These are phyloP conservation scores for Prunus salicina DNA, from an alignment of 306 rosid genomes.

Conservation along the genomic window DNA sequence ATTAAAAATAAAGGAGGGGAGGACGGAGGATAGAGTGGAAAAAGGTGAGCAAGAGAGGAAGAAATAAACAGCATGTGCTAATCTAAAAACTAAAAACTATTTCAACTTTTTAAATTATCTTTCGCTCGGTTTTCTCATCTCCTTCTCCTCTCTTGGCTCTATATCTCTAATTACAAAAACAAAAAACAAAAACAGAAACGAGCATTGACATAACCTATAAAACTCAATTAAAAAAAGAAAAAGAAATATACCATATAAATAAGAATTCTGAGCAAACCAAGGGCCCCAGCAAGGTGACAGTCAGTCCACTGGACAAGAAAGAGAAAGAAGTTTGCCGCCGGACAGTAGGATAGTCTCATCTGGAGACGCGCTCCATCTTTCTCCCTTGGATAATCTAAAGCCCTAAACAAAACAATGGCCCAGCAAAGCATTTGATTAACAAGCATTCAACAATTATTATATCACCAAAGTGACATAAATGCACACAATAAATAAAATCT, in stretches of 20 bases:
- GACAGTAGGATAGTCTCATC: slow-evolving; percentile 84
- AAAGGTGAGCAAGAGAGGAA: no score
- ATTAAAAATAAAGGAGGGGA: no score
- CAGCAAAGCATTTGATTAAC: slow-evolving; percentile 11
- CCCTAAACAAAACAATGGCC: slow-evolving; percentile 39
- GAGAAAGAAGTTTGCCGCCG: slow-evolving; percentile 64
- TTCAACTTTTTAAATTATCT: not conserved
- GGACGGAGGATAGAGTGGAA: no score
- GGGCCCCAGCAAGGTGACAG: slow-evolving; percentile 76
- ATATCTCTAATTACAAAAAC: not conserved
- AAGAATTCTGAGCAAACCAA: slow-evolving; percentile 81
- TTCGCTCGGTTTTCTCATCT: not conserved
- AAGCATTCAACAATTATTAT: slow-evolving; percentile 12
- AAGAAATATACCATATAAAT: slow-evolving; percentile 58
- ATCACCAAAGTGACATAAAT: not conserved
- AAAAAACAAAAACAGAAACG: not conserved
- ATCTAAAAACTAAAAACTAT: not conserved
- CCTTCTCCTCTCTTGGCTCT: not conserved
- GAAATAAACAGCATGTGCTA: not conserved
- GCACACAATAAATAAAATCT: not conserved
- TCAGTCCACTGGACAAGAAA: slow-evolving; percentile 92
- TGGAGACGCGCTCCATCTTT: slow-evolving; percentile 80
- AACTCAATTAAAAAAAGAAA: not conserved
- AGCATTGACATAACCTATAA: not conserved
- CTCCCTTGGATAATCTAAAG: slow-evolving; percentile 75